Percentiles rank a stretch among this genome's conserved stretches.
Evolutionary conservation across 2,329 filamentous ascomycete genomes (phyloP).

Genomic region (Teratosphaeria pseudoeucalypti): DNA sequence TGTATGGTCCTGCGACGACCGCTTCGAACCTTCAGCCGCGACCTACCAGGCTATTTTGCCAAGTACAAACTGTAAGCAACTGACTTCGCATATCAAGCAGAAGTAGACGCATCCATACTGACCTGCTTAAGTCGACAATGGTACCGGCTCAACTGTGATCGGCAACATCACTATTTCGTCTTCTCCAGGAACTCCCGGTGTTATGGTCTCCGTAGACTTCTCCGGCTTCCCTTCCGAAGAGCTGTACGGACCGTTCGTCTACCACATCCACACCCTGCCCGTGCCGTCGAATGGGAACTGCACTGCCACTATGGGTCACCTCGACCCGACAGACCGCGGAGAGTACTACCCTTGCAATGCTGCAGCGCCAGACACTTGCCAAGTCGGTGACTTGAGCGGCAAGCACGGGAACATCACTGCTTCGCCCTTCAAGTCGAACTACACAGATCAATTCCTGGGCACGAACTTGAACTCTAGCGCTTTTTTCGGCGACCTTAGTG

Average conservation of each 20-base stretch:
- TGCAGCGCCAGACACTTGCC: constrained; percentile 51
- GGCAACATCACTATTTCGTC: constrained; percentile 4
- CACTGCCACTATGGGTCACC: constrained; percentile 54
- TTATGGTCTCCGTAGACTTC: constrained; percentile 6
- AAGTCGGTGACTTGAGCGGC: constrained; percentile 66
- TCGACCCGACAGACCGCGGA: constrained; percentile 59
- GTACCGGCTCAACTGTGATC: constrained; percentile 7
- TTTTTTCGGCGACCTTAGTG: constrained; percentile 55
- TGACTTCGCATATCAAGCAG: neutral
- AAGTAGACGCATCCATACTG: neutral
- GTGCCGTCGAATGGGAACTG: constrained; percentile 62
- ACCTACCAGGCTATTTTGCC: constrained; percentile 7
- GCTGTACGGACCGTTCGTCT: constrained; percentile 29
- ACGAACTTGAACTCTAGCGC: constrained; percentile 40
- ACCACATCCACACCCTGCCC: constrained; percentile 60
- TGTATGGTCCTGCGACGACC: neutral
- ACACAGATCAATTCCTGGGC: constrained; percentile 49
- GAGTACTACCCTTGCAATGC: constrained; percentile 52
- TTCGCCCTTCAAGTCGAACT: constrained; percentile 26
- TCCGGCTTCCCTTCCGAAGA: constrained; percentile 5
- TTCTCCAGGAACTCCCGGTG: constrained; percentile 1
- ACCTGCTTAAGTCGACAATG: constrained; percentile 4
- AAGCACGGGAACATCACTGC: constrained; percentile 53
- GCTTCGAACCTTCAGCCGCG: neutral
- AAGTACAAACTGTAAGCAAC: neutral